Evolutionary conservation across 371 early-diverging fungal genomes (phyloP).

Genomic region (Mucor circinelloides): DNA sequence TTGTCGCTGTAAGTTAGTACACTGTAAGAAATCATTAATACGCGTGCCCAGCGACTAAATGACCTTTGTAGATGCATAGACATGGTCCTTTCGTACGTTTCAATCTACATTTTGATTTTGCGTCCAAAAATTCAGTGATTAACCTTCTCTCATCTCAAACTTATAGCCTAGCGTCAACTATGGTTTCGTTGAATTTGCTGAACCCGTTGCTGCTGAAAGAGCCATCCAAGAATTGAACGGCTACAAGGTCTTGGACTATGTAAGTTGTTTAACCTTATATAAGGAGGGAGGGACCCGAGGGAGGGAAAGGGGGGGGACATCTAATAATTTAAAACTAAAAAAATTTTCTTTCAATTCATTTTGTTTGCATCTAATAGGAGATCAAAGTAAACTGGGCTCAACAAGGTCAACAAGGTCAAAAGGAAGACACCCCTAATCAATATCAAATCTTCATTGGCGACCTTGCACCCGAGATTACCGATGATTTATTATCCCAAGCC

Average conservation of each 20-base stretch:
- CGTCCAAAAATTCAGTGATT: not conserved
- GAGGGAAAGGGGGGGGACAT: not conserved
- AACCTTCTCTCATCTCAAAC: not conserved
- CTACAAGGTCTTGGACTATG: constrained; percentile 62
- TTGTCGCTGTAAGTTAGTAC: constrained; percentile 66
- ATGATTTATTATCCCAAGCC: constrained; percentile 67
- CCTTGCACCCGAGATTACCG: constrained; percentile 83
- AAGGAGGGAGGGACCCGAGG: not conserved
- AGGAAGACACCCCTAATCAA: constrained; percentile 67
- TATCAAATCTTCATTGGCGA: constrained; percentile 88
- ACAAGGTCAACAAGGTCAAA: constrained; percentile 36
- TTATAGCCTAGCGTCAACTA: constrained; percentile 65
- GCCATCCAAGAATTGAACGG: constrained; percentile 82
- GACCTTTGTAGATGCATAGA: constrained; percentile 19
- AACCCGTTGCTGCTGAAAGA: constrained; percentile 71
- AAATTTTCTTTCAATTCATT: not conserved
- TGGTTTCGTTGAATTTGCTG: constrained; percentile 87
- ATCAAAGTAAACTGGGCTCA: constrained; percentile 56
- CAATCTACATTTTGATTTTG: not conserved
- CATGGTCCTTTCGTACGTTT: constrained; percentile 23
- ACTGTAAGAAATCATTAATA: not conserved
- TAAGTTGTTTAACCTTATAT: constrained; percentile 17
- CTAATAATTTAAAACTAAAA: not conserved
- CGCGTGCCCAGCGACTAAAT: not conserved
- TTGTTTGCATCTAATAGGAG: constrained; percentile 34